Evolutionary conservation across 768 basidiomycete species (phyloP).

Genomic region (Suillus fuscotomentosus): DNA sequence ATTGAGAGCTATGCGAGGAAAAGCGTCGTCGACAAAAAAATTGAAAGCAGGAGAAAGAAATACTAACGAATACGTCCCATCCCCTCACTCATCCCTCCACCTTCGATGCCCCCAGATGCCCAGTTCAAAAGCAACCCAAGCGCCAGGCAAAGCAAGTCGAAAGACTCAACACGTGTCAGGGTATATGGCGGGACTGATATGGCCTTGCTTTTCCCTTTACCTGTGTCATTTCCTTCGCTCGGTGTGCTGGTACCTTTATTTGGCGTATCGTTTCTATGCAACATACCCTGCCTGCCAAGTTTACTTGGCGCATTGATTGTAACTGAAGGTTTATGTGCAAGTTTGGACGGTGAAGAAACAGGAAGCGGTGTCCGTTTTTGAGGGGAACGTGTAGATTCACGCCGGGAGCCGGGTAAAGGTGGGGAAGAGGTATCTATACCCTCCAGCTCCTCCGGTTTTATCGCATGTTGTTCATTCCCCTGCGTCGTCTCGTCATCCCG

Average conservation of each 20-base stretch:
- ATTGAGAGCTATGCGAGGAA: conserved; percentile 42
- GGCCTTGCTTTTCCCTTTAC: conserved; percentile 11
- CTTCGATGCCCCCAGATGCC: conserved; percentile 55
- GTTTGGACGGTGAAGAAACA: background rate
- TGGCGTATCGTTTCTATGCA: conserved; percentile 10
- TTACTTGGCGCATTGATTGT: background rate
- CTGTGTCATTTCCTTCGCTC: conserved; percentile 12
- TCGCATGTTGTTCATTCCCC: too few relatives aligned
- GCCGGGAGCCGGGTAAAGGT: background rate
- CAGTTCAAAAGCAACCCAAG: conserved; percentile 77
- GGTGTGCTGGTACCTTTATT: conserved; percentile 3
- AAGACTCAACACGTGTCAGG: conserved; percentile 34
- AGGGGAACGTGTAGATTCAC: background rate
- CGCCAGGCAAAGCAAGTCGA: conserved; percentile 75
- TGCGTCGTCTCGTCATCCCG: background rate
- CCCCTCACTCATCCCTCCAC: conserved; percentile 43
- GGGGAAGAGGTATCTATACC: background rate
- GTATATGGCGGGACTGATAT: conserved; percentile 11
- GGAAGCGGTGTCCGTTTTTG: background rate
- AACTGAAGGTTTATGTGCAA: background rate
- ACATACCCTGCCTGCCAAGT: background rate
- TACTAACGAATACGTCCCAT: background rate
- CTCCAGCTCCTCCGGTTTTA: background rate
- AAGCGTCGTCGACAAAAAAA: background rate
- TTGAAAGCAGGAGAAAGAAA: background rate